phyloP scores from a whole-genome alignment of 1,284 basidiomycete genomes.

The Austroboletus niveus region DNA sequence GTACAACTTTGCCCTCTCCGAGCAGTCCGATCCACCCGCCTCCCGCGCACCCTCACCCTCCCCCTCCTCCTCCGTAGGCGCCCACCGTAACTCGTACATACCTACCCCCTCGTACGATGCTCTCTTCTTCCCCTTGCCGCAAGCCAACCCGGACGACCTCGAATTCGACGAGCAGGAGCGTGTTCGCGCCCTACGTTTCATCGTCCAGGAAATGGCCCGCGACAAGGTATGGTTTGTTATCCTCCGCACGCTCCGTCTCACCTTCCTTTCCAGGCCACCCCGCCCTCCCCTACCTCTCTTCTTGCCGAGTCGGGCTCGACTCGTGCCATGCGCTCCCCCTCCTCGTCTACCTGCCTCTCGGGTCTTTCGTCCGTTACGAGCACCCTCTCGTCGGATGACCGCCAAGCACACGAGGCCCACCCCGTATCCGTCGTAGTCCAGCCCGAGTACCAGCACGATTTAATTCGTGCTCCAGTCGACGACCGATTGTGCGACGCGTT shows the following conservation, averaged over 20 bases:
- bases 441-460: constrained; percentile 28
- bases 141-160: constrained; percentile 10
- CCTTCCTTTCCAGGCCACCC: constrained; percentile 20
- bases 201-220: constrained; percentile 33
- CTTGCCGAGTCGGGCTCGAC: constrained; percentile 30
- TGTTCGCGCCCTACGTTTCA: constrained; percentile 30
- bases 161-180: constrained; percentile 30
- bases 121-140: constrained; percentile 27
- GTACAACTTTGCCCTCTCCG: constrained; percentile 33
- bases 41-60: constrained; percentile 28
- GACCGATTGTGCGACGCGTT: constrained; percentile 15
- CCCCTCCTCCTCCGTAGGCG: constrained; percentile 32
- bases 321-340: constrained; percentile 31
- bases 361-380: constrained; percentile 34
- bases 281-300: constrained; percentile 31
- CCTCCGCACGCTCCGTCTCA: background rate
- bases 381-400: constrained; percentile 35
- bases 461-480: constrained; percentile 13
- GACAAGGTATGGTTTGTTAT: constrained; percentile 25
- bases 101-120: constrained; percentile 31
- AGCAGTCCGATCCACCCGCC: constrained; percentile 22
- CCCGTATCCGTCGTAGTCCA: constrained; percentile 33
- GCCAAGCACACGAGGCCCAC: constrained; percentile 26
- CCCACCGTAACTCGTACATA: constrained; percentile 12
- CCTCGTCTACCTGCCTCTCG: constrained; percentile 31